phyloP scores from a whole-genome alignment of 1,139 yeast species.

The Debaryomyces subglobosus region DNA sequence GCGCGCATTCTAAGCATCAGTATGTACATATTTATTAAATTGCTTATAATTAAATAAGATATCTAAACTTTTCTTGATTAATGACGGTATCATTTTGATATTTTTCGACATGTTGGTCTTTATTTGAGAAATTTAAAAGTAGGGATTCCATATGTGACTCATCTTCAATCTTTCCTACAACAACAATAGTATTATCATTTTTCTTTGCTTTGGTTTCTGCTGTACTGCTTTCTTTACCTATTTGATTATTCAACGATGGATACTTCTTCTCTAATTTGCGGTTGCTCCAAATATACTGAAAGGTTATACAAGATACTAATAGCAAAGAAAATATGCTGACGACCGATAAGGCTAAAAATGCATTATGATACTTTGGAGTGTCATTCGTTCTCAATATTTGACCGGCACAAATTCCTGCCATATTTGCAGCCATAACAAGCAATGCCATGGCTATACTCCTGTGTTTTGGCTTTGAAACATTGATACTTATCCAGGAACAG shows the following conservation, averaged over 20 bases:
- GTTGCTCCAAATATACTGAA: background rate
- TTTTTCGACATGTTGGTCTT: background rate
- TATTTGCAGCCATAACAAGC: background rate
- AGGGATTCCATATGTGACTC: background rate
- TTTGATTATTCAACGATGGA: background rate
- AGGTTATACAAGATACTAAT: background rate
- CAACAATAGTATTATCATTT: background rate
- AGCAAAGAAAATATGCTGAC: background rate
- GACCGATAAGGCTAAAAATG: background rate
- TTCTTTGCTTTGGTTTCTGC: background rate
- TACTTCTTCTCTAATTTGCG: background rate
- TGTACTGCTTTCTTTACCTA: background rate
- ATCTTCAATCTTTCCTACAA: background rate
- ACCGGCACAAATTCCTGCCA: slow-evolving; percentile 6
- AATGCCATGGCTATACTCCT: background rate
- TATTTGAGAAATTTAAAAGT: background rate
- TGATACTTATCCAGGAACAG: background rate
- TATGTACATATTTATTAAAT: too few species aligned
- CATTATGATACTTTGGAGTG: slow-evolving; percentile 10
- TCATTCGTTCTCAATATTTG: slow-evolving; percentile 9
- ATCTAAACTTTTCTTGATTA: background rate
- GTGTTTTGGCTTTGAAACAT: background rate
- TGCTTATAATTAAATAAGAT: too few species aligned
- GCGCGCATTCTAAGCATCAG: too few species aligned
- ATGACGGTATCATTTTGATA: background rate